Percentiles rank a stretch among this genome's conserved stretches.
Conservation (phyloP, 2,329 filamentous ascomycete genomes). For the Tolypocladium sp. region DNA sequence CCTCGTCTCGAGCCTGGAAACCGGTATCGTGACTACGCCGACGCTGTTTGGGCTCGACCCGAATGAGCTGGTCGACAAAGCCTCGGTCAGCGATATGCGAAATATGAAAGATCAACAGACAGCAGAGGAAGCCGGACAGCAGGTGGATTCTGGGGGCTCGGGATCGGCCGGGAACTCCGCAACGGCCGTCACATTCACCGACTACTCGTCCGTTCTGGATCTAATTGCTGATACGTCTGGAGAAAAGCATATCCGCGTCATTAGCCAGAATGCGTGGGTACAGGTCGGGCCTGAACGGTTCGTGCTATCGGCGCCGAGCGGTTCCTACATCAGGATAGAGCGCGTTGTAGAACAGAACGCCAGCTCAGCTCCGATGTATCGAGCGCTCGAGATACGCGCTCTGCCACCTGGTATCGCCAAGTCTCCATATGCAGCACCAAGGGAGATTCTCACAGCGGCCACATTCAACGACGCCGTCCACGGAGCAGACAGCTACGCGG, state of each 20-base stretch:
- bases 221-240: conserved; percentile 73
- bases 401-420: conserved; percentile 34
- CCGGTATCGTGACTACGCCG: conserved; percentile 81
- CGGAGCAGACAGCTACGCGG: conserved; percentile 75
- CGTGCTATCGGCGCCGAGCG: conserved; percentile 56
- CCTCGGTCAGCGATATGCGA: conserved; percentile 53
- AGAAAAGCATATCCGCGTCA: conserved; percentile 67
- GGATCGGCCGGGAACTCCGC: conserved; percentile 8
- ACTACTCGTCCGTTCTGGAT: conserved; percentile 88
- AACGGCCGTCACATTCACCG: conserved; percentile 64
- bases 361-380: conserved; percentile 20
- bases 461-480: conserved; percentile 70
- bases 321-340: conserved; percentile 51
- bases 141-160: conserved; percentile 5
- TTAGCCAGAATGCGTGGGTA: conserved; percentile 78
- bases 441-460: conserved; percentile 53
- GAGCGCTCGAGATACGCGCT: conserved; percentile 38
- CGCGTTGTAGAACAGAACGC: conserved; percentile 13
- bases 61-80: conserved; percentile 61
- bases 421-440: conserved; percentile 59
- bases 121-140: conserved; percentile 22
- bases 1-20: conserved; percentile 79
- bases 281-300: conserved; percentile 62
- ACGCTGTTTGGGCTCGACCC: conserved; percentile 92
- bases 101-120: conserved; percentile 40